A percentile compares a stretch with the other conserved stretches of the same genome.
phyloP scores from a whole-genome alignment of 192 early-diverging fungal genomes.

The Umbelopsis sp. region DNA sequence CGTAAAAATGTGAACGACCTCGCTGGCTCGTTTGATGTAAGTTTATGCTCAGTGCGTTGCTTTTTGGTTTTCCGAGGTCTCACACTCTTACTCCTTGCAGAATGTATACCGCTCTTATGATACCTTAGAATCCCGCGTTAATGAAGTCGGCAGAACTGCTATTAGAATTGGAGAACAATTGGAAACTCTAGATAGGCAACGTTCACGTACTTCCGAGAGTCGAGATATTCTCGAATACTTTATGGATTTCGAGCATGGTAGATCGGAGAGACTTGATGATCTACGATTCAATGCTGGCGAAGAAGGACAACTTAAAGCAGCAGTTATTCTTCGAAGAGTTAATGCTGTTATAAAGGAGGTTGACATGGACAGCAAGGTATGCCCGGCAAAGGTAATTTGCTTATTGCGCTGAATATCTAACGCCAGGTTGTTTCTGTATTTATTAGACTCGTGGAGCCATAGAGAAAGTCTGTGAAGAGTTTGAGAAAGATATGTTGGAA shows the following conservation, averaged over 20 bases:
- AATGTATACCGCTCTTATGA: conserved; percentile 89
- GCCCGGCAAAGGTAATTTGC: background rate
- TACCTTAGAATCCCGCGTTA: conserved; percentile 82
- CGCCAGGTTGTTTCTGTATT: conserved; percentile 3
- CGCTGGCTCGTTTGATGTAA: conserved; percentile 77
- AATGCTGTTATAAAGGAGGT: conserved; percentile 86
- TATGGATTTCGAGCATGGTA: conserved; percentile 85
- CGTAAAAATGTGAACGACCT: conserved; percentile 80
- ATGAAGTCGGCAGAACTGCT: conserved; percentile 94
- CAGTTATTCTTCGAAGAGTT: conserved; percentile 81
- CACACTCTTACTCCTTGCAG: conserved; percentile 38
- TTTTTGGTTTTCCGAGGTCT: background rate
- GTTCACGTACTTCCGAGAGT: conserved; percentile 83
- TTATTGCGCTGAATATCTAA: no score
- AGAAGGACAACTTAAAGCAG: conserved; percentile 89
- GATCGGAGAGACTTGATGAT: conserved; percentile 72
- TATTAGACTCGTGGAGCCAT: conserved; percentile 78
- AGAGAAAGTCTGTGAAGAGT: conserved; percentile 89
- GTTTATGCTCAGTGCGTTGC: background rate
- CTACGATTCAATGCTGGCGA: conserved; percentile 69
- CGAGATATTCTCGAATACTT: conserved; percentile 93
- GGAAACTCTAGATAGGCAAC: conserved; percentile 93
- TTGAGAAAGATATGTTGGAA: conserved; percentile 88
- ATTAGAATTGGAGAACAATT: conserved; percentile 97
- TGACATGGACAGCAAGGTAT: conserved; percentile 64